Evolutionary conservation across 495 filamentous ascomycete genomes (phyloP).

Genomic region (Hyaloscypha bicolor): DNA sequence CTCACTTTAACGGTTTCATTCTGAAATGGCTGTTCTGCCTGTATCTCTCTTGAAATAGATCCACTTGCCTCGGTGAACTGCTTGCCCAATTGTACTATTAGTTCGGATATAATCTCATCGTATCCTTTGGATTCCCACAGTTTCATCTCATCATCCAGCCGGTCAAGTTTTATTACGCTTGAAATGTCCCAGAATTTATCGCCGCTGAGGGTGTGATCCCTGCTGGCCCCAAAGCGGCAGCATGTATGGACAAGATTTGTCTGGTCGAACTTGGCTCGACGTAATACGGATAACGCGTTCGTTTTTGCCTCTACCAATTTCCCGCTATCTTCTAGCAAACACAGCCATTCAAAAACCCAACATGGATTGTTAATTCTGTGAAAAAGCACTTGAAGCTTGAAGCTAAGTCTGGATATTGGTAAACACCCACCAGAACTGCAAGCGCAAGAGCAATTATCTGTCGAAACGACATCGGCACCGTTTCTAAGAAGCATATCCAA

Average conservation of each 20-base stretch:
- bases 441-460: constrained; percentile 4
- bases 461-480: constrained; percentile 11
- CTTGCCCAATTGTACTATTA: background rate
- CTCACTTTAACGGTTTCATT: background rate
- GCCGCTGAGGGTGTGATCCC: background rate
- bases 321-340: background rate
- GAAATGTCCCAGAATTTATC: constrained; percentile 6
- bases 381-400: background rate
- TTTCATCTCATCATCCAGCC: constrained; percentile 17
- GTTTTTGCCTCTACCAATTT: constrained; percentile 2
- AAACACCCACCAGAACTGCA: background rate
- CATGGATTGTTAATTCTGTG: background rate
- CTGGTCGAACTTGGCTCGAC: constrained; percentile 5
- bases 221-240: constrained; percentile 1
- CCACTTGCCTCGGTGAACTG: background rate
- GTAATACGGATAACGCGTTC: constrained; percentile 2
- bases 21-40: background rate
- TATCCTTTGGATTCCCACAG: constrained; percentile 8
- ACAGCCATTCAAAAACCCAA: constrained; percentile 5
- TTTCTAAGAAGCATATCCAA: constrained; percentile 9
- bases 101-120: constrained; percentile 2
- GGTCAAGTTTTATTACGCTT: background rate
- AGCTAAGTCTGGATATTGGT: constrained; percentile 8
- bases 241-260: constrained; percentile 11
- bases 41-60: background rate